Evolutionary conservation across 106 monocot species (phyloP).

Genomic region (Chionographis japonica): DNA sequence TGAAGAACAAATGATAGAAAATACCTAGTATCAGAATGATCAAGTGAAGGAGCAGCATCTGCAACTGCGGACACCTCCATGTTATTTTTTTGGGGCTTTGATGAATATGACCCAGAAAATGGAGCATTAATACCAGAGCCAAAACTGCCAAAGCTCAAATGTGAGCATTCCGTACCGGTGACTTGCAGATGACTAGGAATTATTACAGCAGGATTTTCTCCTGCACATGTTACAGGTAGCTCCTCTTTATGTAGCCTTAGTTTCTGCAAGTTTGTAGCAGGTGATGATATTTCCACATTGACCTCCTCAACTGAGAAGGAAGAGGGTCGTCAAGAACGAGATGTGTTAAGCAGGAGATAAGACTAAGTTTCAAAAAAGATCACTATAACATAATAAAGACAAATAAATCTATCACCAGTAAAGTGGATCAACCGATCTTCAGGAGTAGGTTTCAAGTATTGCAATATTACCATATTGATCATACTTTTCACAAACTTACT

Average conservation of each 20-base stretch:
- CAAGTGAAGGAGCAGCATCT: slow-evolving; percentile 36
- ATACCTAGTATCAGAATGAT: slow-evolving; percentile 64
- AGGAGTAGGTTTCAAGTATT: no score
- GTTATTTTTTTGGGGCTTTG: slow-evolving; percentile 29
- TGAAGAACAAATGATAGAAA: background rate
- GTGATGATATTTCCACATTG: slow-evolving; percentile 39
- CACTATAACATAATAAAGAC: background rate
- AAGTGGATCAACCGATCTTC: no score
- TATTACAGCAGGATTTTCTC: slow-evolving; percentile 78
- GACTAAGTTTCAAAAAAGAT: background rate
- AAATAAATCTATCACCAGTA: background rate
- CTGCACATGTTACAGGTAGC: slow-evolving; percentile 20
- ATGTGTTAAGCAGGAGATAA: slow-evolving; percentile 12
- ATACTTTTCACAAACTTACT: no score
- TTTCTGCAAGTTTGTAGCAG: slow-evolving; percentile 55
- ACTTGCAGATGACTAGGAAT: slow-evolving; percentile 81
- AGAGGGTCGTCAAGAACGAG: slow-evolving; percentile 5
- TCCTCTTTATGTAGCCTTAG: slow-evolving; percentile 61
- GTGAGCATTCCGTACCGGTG: slow-evolving; percentile 67
- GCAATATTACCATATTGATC: no score
- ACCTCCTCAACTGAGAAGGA: slow-evolving; percentile 49
- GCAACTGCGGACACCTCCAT: slow-evolving; percentile 38
- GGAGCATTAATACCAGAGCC: slow-evolving; percentile 51
- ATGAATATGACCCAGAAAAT: slow-evolving; percentile 53
- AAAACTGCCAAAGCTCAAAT: slow-evolving; percentile 96